Base-by-base conservation (phyloP, 495 filamentous ascomycete genomes). In the Xylaria curta region DNA sequence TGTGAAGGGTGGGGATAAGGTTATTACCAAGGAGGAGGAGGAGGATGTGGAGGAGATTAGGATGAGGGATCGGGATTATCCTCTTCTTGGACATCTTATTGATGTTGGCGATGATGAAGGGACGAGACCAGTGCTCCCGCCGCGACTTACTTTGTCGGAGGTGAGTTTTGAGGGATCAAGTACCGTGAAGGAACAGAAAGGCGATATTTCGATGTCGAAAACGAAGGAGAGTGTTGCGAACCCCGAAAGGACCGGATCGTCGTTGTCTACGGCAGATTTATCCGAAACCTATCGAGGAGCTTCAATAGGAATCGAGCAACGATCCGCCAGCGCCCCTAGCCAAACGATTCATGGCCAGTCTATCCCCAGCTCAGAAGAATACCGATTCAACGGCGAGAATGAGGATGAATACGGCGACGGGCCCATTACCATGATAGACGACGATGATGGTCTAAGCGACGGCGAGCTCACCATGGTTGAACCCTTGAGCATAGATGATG, bases 11-110 rank as follows among this genome's bases (percentile, higher is more conserved):
- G 79, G 82, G 68, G 67, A 80, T 0, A 78, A 76, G 0, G 87
- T 88, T 54, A 84, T 93, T 5, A 85, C 28, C 1, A 31, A 85
- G 62, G 87, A 85, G 46, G 91, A 92, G 70, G 85, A 85, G 62
- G 87, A 85, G 46, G 91, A 92, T 70, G 85, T 44, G 53, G 36
- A 12, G 13, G 51, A 86, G 60, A 87, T 84, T 59, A 69, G 69
- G 56, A 56, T 84, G 24, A 69, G 73, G 2, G 81, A 84, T 59
- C 26, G 61, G 24, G 79, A 81, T 38, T 75, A 73, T 64, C 72
- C 73, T 12, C 66, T 73, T 66, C 74, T 72, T 12, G 80, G 77
- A 17, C 75, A 69, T 12, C 71, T 85, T 21, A 86, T 87, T 71
- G 87, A 91, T 63, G 82, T 89, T 54, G 82, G 85, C 62, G 85